A percentile compares a stretch with the other conserved stretches of the same genome.
These are phyloP conservation scores for Trichoderma polysporum DNA, from an alignment of 2,329 filamentous ascomycete genomes.

Conservation along the genomic window DNA sequence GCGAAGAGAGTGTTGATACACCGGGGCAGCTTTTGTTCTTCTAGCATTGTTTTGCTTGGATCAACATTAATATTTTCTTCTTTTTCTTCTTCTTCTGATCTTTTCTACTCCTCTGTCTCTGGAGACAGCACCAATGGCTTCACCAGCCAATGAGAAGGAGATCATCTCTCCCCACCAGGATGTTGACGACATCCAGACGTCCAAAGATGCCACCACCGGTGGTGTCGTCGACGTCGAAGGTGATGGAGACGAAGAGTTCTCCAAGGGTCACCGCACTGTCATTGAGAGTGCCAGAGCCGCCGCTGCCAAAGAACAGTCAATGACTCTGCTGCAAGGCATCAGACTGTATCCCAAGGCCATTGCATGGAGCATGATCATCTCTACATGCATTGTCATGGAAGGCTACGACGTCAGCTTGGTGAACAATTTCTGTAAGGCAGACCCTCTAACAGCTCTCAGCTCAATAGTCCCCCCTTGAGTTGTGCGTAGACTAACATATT, in stretches of 20 bases:
- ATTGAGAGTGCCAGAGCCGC: conserved; percentile 43
- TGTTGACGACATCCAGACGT: neutral
- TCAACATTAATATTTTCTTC: neutral
- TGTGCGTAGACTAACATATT: neutral
- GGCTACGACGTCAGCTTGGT: conserved; percentile 81
- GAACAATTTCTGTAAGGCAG: conserved; percentile 68
- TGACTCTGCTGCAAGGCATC: conserved; percentile 75
- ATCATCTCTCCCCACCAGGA: neutral
- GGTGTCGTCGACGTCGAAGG: neutral
- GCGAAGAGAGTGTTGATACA: conserved; percentile 2
- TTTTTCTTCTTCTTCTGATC: neutral
- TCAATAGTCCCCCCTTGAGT: neutral
- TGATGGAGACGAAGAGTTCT: conserved; percentile 21
- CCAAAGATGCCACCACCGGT: conserved; percentile 2
- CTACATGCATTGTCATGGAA: conserved; percentile 90
- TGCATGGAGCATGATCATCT: conserved; percentile 79
- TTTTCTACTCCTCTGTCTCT: neutral
- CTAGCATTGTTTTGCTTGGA: neutral
- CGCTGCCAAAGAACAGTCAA: conserved; percentile 62
- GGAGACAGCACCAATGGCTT: neutral
- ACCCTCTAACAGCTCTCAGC: neutral
- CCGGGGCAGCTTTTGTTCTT: neutral
- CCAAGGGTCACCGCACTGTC: conserved; percentile 32
- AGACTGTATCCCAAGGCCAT: conserved; percentile 85
- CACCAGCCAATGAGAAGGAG: conserved; percentile 2